phyloP scores from a whole-genome alignment of 768 basidiomycete species.

The Lyophyllum shimeji region DNA sequence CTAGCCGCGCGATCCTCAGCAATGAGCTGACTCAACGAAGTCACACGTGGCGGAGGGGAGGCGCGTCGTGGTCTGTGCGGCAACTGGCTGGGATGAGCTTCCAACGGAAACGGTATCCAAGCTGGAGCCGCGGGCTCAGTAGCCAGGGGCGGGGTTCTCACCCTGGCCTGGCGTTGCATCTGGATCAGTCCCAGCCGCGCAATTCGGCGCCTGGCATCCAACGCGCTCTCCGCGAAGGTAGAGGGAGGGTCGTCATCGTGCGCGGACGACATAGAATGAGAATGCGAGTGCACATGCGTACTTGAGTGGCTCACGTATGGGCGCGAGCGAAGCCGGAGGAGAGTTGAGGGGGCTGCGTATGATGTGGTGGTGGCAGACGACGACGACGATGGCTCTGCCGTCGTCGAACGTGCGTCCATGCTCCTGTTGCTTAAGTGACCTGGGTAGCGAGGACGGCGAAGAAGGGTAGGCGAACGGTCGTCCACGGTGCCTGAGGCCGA shows the following conservation, averaged over 20 bases:
- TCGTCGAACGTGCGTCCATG: neutral
- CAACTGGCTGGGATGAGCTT: neutral
- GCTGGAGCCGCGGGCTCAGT: neutral
- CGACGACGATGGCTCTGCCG: neutral
- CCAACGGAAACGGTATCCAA: neutral
- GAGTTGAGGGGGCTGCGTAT: neutral
- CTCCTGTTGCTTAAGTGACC: neutral
- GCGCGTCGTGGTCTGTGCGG: neutral
- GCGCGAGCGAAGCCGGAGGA: conserved; percentile 7
- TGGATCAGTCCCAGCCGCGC: conserved; percentile 36
- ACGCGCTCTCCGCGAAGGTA: conserved; percentile 39
- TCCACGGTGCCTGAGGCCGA: neutral
- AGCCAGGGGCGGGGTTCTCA: neutral
- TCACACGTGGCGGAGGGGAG: neutral
- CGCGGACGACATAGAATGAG: conserved; percentile 28
- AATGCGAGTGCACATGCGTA: conserved; percentile 4
- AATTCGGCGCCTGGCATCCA: conserved; percentile 37
- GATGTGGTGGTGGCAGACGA: neutral
- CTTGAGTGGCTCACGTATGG: conserved; percentile 10
- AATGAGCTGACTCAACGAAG: neutral
- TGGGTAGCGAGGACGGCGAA: neutral
- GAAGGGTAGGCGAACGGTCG: neutral
- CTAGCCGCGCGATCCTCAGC: neutral
- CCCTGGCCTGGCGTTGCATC: conserved; percentile 7
- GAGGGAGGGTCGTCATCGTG: conserved; percentile 29